These are phyloP conservation scores for Lophium mytilinum DNA, from an alignment of 495 filamentous ascomycete species.

Conservation along the genomic window DNA sequence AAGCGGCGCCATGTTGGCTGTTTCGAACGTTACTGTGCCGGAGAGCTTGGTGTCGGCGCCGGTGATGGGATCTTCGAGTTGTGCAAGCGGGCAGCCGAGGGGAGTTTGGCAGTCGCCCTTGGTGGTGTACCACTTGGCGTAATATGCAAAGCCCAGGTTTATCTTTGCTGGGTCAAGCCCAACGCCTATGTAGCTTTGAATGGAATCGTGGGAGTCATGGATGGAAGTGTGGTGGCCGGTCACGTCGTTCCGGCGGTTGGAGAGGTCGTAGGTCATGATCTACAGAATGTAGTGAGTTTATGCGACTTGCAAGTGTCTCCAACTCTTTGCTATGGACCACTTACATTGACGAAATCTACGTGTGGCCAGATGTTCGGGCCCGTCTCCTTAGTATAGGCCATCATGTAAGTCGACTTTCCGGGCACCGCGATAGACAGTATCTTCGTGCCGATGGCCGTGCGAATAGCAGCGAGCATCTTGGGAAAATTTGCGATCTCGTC, in stretches of 20 bases:
- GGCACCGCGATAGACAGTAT: slow-evolving; percentile 65
- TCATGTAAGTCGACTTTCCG: slow-evolving; percentile 59
- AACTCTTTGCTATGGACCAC: background rate
- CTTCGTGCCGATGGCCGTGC: slow-evolving; percentile 52
- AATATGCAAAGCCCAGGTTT: slow-evolving; percentile 70
- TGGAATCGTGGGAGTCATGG: slow-evolving; percentile 42
- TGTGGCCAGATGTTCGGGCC: slow-evolving; percentile 55
- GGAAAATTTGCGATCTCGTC: slow-evolving; percentile 61
- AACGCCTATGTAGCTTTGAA: slow-evolving; percentile 53
- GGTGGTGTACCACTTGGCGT: slow-evolving; percentile 64
- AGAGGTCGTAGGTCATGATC: slow-evolving; percentile 67
- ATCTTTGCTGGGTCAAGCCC: slow-evolving; percentile 50
- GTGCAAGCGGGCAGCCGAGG: slow-evolving; percentile 54
- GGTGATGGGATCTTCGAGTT: slow-evolving; percentile 56
- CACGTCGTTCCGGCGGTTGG: slow-evolving; percentile 63
- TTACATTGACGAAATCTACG: slow-evolving; percentile 64
- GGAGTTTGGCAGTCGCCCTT: slow-evolving; percentile 43
- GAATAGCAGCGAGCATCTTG: slow-evolving; percentile 51
- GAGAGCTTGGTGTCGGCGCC: slow-evolving; percentile 44
- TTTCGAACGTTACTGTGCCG: slow-evolving; percentile 22
- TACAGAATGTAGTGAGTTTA: background rate
- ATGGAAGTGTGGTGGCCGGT: slow-evolving; percentile 62
- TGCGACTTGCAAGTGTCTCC: background rate
- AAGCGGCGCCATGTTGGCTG: slow-evolving; percentile 10
- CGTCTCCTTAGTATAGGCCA: slow-evolving; percentile 58